A percentile compares a stretch with the other conserved stretches of the same genome.
These are phyloP conservation scores for Scheffersomyces lignosus DNA, from an alignment of 805 yeast species.

Conservation along the genomic window DNA sequence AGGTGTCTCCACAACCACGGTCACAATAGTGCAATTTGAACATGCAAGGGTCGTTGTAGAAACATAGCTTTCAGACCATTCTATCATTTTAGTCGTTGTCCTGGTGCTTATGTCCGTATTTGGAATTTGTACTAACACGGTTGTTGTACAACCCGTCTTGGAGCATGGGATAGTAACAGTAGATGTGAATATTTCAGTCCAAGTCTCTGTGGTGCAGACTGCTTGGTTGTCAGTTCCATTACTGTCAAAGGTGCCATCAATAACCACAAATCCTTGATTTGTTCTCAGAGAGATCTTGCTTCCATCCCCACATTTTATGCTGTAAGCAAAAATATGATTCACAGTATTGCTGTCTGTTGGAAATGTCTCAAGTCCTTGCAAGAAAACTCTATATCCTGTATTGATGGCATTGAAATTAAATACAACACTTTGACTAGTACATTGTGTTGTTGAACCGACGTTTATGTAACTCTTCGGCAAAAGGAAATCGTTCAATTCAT, in stretches of 20 bases:
- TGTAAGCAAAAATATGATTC: conserved; percentile 8
- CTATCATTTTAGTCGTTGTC: too few relatives aligned
- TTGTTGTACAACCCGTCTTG: background rate
- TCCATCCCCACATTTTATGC: conserved; percentile 12
- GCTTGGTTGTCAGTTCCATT: conserved; percentile 1
- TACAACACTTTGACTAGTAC: conserved; percentile 4
- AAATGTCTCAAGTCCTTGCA: conserved; percentile 12
- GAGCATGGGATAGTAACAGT: background rate
- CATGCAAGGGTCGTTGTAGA: too few relatives aligned
- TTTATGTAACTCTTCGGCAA: conserved; percentile 11
- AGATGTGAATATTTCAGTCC: conserved; percentile 2
- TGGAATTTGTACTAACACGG: background rate
- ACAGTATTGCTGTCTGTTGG: conserved; percentile 4
- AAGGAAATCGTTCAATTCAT: conserved; percentile 13
- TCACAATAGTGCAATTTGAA: too few relatives aligned
- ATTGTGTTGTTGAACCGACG: background rate
- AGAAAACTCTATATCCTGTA: conserved; percentile 11
- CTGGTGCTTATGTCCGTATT: too few relatives aligned
- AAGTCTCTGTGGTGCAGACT: conserved; percentile 1
- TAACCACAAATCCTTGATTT: conserved; percentile 5
- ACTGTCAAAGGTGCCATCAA: conserved; percentile 4
- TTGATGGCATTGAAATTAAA: conserved; percentile 7
- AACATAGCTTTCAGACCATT: too few relatives aligned
- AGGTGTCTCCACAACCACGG: too few relatives aligned
- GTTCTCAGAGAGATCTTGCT: conserved; percentile 2